phyloP scores from a whole-genome alignment of 129 eudicot species.

The Kitagawia praeruptora region DNA sequence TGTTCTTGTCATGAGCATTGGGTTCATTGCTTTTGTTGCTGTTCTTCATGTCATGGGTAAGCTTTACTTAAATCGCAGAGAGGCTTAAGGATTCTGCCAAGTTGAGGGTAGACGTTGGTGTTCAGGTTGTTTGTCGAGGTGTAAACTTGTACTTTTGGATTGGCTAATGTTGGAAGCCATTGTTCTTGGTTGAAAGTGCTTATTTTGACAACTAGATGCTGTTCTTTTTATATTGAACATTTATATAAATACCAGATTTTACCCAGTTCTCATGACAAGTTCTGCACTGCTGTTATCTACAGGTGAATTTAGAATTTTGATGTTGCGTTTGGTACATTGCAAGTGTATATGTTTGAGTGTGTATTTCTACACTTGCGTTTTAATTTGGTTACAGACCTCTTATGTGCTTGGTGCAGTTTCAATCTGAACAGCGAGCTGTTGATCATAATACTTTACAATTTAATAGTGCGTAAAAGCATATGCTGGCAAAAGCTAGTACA shows the following conservation, averaged over 20 bases:
- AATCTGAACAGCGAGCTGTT: too few species aligned
- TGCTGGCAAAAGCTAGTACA: too few species aligned
- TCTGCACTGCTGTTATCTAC: too few species aligned
- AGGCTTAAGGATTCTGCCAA: conserved; percentile 28
- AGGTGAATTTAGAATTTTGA: not conserved
- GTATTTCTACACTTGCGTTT: too few species aligned
- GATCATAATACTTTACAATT: too few species aligned
- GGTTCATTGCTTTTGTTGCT: conserved; percentile 94
- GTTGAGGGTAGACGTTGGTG: not conserved
- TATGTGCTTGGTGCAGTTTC: too few species aligned
- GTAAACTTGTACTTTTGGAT: not conserved
- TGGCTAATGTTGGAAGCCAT: not conserved
- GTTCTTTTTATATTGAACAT: not conserved
- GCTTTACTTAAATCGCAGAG: conserved; percentile 78
- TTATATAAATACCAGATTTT: not conserved
- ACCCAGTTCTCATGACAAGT: not conserved
- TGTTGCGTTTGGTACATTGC: not conserved
- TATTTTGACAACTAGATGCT: not conserved
- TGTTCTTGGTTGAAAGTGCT: not conserved
- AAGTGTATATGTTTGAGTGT: too few species aligned
- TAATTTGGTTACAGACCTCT: too few species aligned
- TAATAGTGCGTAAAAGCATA: too few species aligned
- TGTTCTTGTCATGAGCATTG: conserved; percentile 90
- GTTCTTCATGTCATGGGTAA: conserved; percentile 89
- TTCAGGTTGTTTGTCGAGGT: not conserved